A percentile compares a stretch with the other conserved stretches of the same genome.
These are phyloP conservation scores for Tetrapyrgos nigripes DNA, from an alignment of 1,284 basidiomycete species.

Conservation along the genomic window DNA sequence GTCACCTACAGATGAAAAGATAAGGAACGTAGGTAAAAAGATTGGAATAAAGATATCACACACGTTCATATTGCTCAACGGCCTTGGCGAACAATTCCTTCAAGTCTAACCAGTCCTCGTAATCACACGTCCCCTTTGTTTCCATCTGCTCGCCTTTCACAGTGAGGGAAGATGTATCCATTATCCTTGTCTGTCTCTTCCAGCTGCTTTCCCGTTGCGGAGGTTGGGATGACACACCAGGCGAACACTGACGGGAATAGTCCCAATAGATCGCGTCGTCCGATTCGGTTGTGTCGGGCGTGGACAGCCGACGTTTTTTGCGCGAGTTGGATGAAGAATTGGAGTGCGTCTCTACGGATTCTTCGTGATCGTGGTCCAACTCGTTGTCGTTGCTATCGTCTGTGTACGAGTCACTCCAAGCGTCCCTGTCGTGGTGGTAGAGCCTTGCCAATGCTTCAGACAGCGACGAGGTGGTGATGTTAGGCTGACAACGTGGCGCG, in stretches of 20 bases:
- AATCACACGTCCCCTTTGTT: conserved; percentile 37
- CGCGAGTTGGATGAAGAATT: conserved; percentile 4
- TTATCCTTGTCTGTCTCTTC: conserved; percentile 40
- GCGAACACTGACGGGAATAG: conserved; percentile 20
- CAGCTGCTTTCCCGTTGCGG: conserved; percentile 33
- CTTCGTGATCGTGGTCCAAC: conserved; percentile 8
- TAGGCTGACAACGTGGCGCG: conserved; percentile 28
- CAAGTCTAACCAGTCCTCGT: conserved; percentile 68
- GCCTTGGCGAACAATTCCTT: conserved; percentile 66
- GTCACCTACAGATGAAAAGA: conserved; percentile 41
- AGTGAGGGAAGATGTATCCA: conserved; percentile 47
- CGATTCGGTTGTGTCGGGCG: conserved; percentile 34
- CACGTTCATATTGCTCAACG: conserved; percentile 64
- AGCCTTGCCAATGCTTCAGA: conserved; percentile 1
- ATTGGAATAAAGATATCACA: conserved; percentile 27
- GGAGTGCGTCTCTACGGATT: not conserved
- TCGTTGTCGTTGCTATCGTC: conserved; percentile 30
- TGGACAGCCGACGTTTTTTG: conserved; percentile 19
- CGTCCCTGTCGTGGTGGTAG: not conserved
- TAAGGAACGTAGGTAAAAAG: conserved; percentile 1
- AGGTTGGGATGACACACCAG: not conserved
- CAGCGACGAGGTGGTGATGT: conserved; percentile 3
- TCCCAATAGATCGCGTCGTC: conserved; percentile 42
- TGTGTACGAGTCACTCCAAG: conserved; percentile 21
- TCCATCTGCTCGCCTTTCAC: conserved; percentile 25